These are phyloP conservation scores for Suillus placidus DNA, from an alignment of 768 basidiomycete genomes.

Conservation along the genomic window DNA sequence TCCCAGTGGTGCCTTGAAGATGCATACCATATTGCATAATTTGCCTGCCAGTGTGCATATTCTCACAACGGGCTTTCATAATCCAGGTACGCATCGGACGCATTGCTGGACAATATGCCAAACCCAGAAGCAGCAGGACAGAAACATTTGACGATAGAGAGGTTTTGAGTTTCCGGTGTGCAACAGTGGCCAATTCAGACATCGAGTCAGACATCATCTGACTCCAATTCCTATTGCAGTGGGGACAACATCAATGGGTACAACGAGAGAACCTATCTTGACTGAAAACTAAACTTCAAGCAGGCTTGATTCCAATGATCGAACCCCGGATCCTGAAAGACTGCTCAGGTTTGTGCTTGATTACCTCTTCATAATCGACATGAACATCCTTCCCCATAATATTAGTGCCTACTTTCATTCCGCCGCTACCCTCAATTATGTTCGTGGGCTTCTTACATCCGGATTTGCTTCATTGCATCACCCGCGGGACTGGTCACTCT, in stretches of 20 bases:
- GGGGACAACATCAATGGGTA: slow-evolving; percentile 97
- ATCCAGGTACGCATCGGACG: slow-evolving; percentile 78
- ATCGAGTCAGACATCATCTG: background rate
- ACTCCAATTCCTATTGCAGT: slow-evolving; percentile 41
- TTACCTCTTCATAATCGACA: background rate
- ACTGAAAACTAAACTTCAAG: slow-evolving; percentile 6
- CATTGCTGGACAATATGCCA: slow-evolving; percentile 96
- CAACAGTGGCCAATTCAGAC: background rate
- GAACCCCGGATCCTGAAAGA: slow-evolving; percentile 88
- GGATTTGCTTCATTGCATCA: slow-evolving; percentile 94
- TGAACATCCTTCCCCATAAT: slow-evolving; percentile 17
- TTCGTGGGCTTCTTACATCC: slow-evolving; percentile 85
- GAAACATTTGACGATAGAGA: slow-evolving; percentile 78
- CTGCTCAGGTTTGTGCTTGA: slow-evolving; percentile 63
- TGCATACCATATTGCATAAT: slow-evolving; percentile 8
- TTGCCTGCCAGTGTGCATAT: background rate
- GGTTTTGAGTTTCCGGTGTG: slow-evolving; percentile 86
- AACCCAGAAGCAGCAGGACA: slow-evolving; percentile 83
- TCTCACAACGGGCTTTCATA: slow-evolving; percentile 4
- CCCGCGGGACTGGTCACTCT: slow-evolving; percentile 89
- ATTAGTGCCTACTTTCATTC: slow-evolving; percentile 95
- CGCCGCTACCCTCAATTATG: slow-evolving; percentile 88
- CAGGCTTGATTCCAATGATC: slow-evolving; percentile 73
- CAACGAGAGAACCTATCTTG: background rate
- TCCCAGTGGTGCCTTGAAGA: slow-evolving; percentile 75